Evolutionary conservation across 2,329 filamentous ascomycete species (phyloP), one percentile per base, ranked within the genome.

Genomic region (Talaromyces sp.): DNA sequence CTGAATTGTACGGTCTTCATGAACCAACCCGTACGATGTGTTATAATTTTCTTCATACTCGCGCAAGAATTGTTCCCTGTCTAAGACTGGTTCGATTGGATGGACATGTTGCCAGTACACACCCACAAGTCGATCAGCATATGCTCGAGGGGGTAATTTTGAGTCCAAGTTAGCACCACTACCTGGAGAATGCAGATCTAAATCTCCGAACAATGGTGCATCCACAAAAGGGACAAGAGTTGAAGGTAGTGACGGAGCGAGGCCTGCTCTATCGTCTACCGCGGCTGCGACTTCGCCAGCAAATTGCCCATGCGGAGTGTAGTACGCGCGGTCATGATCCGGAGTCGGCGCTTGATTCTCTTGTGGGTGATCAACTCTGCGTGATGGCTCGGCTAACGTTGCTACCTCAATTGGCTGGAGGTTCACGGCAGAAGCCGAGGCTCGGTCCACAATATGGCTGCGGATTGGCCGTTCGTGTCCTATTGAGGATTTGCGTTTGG

Each of bases 91-190:
- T 37, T 65, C 63, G 21, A 57, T 53, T 4, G 61, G 56, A 22
- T 65, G 51, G 17, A 64, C 13, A 35, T 65, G 40, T 21, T 54
- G 56, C 62, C 62, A 65, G 22, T 65, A 65, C 52, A 65, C 59
- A 33, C 41, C 28, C 4, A 62, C 57, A 3, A 65, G 61, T 15
- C 51, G 33, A 53, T 65, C 63, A 9, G 63, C 63, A 57, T 57
- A 40, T 13, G 43, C 41, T 1, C 60, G 62, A 21, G 55, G 31
- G 39, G 63, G 63, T 35, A 65, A 37, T n/a, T 59, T 61, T 4
- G 33, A 45, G 5, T 41, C n/a, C 11, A 45, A 51, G n/a, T 25
- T 8, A 11, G 5, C 15, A 11, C 8, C 22, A 28, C 21, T 17
- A 10, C n/a, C 1, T 21, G 41, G 21, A 40, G 15, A 39, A 25